Base-by-base conservation (phyloP, 164 flowering plant species). In the Paratinospora sagittata region DNA sequence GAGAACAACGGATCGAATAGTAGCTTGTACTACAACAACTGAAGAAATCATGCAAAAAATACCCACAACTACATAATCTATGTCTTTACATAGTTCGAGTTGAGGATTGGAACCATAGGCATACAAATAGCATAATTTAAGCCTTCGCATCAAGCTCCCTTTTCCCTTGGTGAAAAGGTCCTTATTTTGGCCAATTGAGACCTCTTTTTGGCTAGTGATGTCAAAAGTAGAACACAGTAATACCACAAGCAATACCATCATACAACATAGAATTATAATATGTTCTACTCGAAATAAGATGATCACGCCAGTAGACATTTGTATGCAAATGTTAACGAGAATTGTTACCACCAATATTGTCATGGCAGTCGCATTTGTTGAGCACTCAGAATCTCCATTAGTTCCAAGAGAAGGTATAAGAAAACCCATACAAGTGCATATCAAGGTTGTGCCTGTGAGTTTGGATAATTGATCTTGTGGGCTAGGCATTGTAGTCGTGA, bases 401-500 rank as follows among this genome's bases (percentile, higher is more conserved):
- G 21, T 43, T 34, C 67, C 73, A 63, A 71, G 45, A 1, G 73
- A 71, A 64, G 68, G 73, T 61, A 63, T 27, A 26, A 33, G n/a
- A 13, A 43, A 63, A 19, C 41, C 68, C 73, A 72, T 65, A 8
- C 47, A 72, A 16, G 23, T 66, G 57, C 70, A 72, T 36, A 72
- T 37, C 1, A 36, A 55, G 34, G 70, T n/a, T 16, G 64, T 72
- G 19, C 70, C 63, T 17, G 49, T 72, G 8, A 72, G 70, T 49
- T 72, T 72, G 19, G 74, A 66, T 36, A 72, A 13, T 19, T 72
- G 69, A 27, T 72, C 70, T 26, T 23, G 49, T 55, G 55, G 16
- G 4, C 55, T 36, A 3, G 74, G 74, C 74, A 72, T 72, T 1
- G 52, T 3, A 2, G 70, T 72, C 3, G 74, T 72, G 19, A 72